A percentile compares a stretch with the other conserved stretches of the same genome.
These are phyloP conservation scores for Melocanna baccifera DNA, from an alignment of 176 grass and related monocot genomes.

Conservation along the genomic window DNA sequence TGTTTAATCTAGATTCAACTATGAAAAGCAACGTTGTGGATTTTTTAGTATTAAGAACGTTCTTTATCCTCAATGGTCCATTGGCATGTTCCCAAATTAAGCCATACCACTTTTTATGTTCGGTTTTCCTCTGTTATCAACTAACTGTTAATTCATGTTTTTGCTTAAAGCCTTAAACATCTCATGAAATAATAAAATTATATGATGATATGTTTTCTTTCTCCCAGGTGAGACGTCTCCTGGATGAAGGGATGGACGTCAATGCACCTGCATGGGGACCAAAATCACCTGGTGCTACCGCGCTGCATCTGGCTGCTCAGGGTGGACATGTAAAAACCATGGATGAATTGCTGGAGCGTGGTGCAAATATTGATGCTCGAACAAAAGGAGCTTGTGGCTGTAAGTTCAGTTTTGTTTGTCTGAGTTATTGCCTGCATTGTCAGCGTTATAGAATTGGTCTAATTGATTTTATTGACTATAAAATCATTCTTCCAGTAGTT, in stretches of 20 bases:
- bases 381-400: constrained; percentile 96
- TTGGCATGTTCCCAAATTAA: neutral
- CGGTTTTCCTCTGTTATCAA: neutral
- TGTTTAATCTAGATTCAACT: neutral
- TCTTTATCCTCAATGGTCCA: neutral
- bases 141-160: neutral
- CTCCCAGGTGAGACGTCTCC: constrained; percentile 64
- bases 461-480: neutral
- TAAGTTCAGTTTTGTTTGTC: constrained; percentile 45
- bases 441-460: neutral
- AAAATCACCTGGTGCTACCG: constrained; percentile 72
- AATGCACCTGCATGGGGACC: constrained; percentile 74
- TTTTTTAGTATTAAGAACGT: neutral
- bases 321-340: constrained; percentile 87
- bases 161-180: neutral
- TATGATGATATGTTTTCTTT: neutral
- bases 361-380: constrained; percentile 93
- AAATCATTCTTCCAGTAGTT: neutral
- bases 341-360: constrained; percentile 89
- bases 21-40: neutral
- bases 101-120: neutral
- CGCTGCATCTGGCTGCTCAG: constrained; percentile 92
- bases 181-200: neutral
- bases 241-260: constrained; percentile 79
- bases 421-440: neutral